Evolutionary conservation across 257 asterid species (phyloP), one percentile per base, ranked within the genome.

Genomic region (Fraxinus americana): DNA sequence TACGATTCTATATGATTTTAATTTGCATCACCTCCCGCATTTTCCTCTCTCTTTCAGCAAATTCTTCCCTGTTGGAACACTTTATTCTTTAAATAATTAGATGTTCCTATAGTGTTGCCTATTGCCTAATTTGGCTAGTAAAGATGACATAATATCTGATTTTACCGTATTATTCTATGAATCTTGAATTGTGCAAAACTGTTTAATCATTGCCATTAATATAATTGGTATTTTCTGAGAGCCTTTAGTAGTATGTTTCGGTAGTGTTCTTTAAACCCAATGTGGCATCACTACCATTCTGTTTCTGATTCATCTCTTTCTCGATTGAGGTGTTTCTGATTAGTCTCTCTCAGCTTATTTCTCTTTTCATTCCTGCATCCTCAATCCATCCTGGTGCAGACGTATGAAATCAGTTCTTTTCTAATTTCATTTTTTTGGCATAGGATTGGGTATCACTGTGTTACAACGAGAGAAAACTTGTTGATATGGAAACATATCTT

Each of bases 371-470:
- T 74, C 73, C 25, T 66, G 76, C 41, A 21, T 17, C 76, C 69
- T 76, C 36, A 67, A 39, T 75, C 73, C 75, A 61, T 67, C 50
- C 69, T 72, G 39, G 71, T 71, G n/a, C 38, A 66, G 5, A 70
- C 75, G 52, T 45, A 66, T 76, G 87, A 71, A 45, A 8, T 68
- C 36, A 43, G 50, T 11, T 43, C 50, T 43, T 11, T 43, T 43
- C 16, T 43, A 43, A 43, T 43, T 43, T 4, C 50, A 43, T 80
- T 9, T 29, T 86, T 79, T 86, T 7, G 81, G 69, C 48, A 65
- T 76, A 94, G 98, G 98, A 92, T 78, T 94, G 98, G 98, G 87
- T 94, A 82, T 82, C 88, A 50, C 91, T 92, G 81, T 93, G 98
- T 83, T 86, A 93, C 77, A 79, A 36, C 72, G 87, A 88, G 74